Percentiles rank a stretch among this genome's conserved stretches.
phyloP scores from a whole-genome alignment of 2,329 filamentous ascomycete genomes.

The Chaetomiaceae sp. region DNA sequence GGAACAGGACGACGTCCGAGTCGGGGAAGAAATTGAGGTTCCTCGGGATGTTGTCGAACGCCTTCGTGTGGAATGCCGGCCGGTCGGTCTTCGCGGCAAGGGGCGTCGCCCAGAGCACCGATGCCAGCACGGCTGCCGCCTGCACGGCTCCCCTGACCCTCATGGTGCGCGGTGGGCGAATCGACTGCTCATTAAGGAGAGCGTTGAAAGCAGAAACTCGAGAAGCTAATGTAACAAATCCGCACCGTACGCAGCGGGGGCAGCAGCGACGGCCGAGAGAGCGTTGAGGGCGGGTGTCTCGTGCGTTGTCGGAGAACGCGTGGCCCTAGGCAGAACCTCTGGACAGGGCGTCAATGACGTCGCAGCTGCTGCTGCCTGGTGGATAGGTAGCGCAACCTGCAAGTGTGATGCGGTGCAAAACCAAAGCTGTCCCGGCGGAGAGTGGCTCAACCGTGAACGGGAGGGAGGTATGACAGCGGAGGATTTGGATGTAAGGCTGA shows the following conservation, averaged over 20 bases:
- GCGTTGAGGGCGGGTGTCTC: background rate
- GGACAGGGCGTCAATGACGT: too few species aligned
- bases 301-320: too few species aligned
- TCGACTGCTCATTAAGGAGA: slow-evolving; percentile 39
- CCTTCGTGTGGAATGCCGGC: slow-evolving; percentile 58
- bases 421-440: too few species aligned
- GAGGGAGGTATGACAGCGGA: too few species aligned
- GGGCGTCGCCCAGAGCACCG: slow-evolving; percentile 34
- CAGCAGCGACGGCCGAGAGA: background rate
- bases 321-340: too few species aligned
- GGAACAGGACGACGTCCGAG: slow-evolving; percentile 72
- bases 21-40: slow-evolving; percentile 87
- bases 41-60: slow-evolving; percentile 60
- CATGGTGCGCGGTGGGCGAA: slow-evolving; percentile 41
- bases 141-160: slow-evolving; percentile 43
- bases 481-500: background rate
- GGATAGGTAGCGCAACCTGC: too few species aligned
- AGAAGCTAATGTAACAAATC: background rate
- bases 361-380: too few species aligned
- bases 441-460: too few species aligned
- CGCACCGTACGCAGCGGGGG: background rate
- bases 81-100: slow-evolving; percentile 52
- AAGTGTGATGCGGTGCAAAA: too few species aligned
- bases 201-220: background rate
- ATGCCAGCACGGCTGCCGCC: slow-evolving; percentile 48